Percentiles rank a stretch among this genome's conserved stretches.
phyloP scores from a whole-genome alignment of 192 early-diverging fungal genomes.

The Globomyces pollinis-pini region DNA sequence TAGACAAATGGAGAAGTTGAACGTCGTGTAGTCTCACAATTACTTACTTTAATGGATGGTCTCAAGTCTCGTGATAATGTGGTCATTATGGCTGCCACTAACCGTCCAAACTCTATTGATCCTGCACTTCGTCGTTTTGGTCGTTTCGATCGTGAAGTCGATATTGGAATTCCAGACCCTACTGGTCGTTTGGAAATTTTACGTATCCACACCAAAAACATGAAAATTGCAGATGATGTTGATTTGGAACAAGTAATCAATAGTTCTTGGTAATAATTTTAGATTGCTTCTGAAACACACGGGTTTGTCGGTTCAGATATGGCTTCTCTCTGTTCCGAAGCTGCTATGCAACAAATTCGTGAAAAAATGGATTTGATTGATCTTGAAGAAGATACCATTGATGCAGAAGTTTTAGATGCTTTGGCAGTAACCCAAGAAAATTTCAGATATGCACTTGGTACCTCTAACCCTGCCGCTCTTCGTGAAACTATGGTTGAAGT shows the following conservation, averaged over 20 bases:
- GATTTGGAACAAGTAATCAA: constrained; percentile 80
- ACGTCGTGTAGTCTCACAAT: constrained; percentile 95
- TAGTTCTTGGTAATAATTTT: not conserved
- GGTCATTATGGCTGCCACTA: constrained; percentile 98
- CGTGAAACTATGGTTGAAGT: constrained; percentile 98
- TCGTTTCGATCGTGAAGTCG: constrained; percentile 97
- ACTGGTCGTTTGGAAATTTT: constrained; percentile 97
- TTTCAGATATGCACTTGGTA: constrained; percentile 89
- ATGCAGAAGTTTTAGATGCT: constrained; percentile 90
- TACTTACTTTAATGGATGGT: constrained; percentile 98
- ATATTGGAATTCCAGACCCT: constrained; percentile 98
- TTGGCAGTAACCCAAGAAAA: constrained; percentile 97
- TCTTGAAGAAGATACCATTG: constrained; percentile 96
- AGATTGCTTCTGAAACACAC: constrained; percentile 93
- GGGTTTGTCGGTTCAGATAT: constrained; percentile 97
- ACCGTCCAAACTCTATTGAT: constrained; percentile 97
- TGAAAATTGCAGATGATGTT: constrained; percentile 96
- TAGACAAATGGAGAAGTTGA: constrained; percentile 96
- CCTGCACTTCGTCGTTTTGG: constrained; percentile 97
- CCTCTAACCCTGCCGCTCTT: constrained; percentile 95
- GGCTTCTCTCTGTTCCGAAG: constrained; percentile 96
- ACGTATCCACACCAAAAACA: constrained; percentile 99
- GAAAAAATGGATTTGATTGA: constrained; percentile 99
- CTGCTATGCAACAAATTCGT: constrained; percentile 99
- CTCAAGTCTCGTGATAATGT: constrained; percentile 94